Base-by-base conservation (phyloP, 2,329 filamentous ascomycete species). In the Claviceps monticola region DNA sequence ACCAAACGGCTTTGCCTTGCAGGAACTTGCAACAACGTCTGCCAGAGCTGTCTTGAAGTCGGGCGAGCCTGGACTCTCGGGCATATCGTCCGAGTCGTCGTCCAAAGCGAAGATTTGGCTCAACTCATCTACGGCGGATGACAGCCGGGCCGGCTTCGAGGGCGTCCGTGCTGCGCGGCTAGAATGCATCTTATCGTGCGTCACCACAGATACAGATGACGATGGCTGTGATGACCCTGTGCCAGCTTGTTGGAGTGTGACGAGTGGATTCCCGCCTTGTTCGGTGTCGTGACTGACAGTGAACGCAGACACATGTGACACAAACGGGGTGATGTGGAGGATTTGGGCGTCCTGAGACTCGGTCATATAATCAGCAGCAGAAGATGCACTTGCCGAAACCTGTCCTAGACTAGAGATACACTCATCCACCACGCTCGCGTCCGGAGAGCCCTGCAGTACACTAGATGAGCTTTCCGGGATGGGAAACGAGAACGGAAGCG, bases 321-420 rank as follows among this genome's bases (percentile, higher is more conserved):
- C 51, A 9, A 59, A 60, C 1, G 43, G 37, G 17, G 46, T n/a
- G 3, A 43, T 49, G 34, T 45, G 47, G 16, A 60, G 41, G n/a
- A 61, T 46, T 47, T 66, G 65, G 42, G 63, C 61, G 51, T 60
- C 64, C 53, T 62, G 64, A 42, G 57, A 61, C 46, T 57, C 58
- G 37, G 53, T 46, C 17, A 11, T 8, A 48, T 21, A 26, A 23
- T 26, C 45, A 11, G 41, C 36, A n/a, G 17, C 42, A 5, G 23
- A 34, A 36, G 17, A 14, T 9, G 19, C 49, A 26, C 23, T 43
- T 6, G 41, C 36, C 8, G 48, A 50, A 11, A 21, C 42, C 13
- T 48, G 47, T 1, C 26, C 52, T 16, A 47, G 45, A 17, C 39
- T 23, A 11, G 51, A 43, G 1, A 52, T 39, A 14, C 51, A 56